Percentiles rank a stretch among this genome's conserved stretches.
Evolutionary conservation across 805 yeast species (phyloP).

Genomic region (Yarrowia hollandica): DNA sequence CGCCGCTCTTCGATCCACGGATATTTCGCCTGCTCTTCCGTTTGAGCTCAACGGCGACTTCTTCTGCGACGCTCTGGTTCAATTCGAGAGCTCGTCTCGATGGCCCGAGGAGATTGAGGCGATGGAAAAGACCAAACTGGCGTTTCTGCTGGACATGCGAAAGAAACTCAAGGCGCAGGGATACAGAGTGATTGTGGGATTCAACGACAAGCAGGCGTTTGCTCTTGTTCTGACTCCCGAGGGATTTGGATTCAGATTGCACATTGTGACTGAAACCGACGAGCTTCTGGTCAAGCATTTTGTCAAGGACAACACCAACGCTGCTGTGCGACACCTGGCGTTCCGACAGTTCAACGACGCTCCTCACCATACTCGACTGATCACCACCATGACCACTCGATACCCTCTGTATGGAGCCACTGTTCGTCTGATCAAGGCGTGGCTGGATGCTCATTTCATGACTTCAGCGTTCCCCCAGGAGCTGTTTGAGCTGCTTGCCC

Average conservation of each 20-base stretch:
- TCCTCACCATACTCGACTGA: constrained; percentile 77
- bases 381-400: constrained; percentile 67
- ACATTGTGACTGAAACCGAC: constrained; percentile 82
- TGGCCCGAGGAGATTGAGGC: constrained; percentile 95
- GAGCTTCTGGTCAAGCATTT: constrained; percentile 63
- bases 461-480: constrained; percentile 74
- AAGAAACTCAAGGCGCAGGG: constrained; percentile 48
- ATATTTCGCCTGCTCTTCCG: constrained; percentile 78
- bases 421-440: constrained; percentile 79
- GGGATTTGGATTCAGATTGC: constrained; percentile 80
- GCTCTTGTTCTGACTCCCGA: constrained; percentile 69
- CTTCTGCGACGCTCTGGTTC: constrained; percentile 75
- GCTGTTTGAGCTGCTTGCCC: constrained; percentile 74
- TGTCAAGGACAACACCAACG: constrained; percentile 30
- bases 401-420: constrained; percentile 75
- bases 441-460: constrained; percentile 84
- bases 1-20: constrained; percentile 71
- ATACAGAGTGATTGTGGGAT: constrained; percentile 52
- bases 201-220: constrained; percentile 52
- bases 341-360: constrained; percentile 51
- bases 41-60: constrained; percentile 45
- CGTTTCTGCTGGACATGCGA: constrained; percentile 74
- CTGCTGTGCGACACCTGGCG: constrained; percentile 42
- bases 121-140: constrained; percentile 85
- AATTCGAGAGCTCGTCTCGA: constrained; percentile 82